Evolutionary conservation across 441 rosid genomes (phyloP).

Genomic region (Populus hybrid): DNA sequence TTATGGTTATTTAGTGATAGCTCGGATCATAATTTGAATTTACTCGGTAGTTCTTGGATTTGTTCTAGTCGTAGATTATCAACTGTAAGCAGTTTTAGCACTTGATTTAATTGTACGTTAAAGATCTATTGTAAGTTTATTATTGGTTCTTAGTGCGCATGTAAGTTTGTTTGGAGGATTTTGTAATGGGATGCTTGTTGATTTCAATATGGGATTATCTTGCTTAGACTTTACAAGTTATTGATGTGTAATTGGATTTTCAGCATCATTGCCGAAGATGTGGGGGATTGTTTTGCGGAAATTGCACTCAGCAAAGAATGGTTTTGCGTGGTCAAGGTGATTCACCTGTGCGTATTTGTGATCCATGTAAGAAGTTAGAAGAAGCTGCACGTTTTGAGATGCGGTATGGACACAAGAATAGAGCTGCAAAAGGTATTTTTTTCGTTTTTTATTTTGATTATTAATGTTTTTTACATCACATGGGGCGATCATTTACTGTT

Average conservation of each 20-base stretch:
- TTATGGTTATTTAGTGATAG: background rate
- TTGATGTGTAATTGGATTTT: constrained; percentile 8
- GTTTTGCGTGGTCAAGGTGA: constrained; percentile 88
- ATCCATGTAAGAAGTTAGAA: constrained; percentile 83
- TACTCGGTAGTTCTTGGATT: too few species aligned
- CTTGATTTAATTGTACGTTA: too few species aligned
- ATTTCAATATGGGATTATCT: background rate
- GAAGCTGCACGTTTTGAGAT: constrained; percentile 92
- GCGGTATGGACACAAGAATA: constrained; percentile 61
- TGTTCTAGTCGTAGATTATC: too few species aligned
- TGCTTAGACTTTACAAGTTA: background rate
- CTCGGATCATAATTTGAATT: background rate
- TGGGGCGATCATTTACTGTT: background rate
- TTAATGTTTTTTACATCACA: background rate
- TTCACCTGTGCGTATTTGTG: constrained; percentile 88
- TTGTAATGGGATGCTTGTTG: background rate
- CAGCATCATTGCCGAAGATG: constrained; percentile 98
- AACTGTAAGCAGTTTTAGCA: too few species aligned
- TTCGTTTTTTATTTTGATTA: background rate
- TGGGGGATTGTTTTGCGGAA: constrained; percentile 80
- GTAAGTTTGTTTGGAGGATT: background rate
- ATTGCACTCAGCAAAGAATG: constrained; percentile 80
- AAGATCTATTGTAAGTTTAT: background rate
- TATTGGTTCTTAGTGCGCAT: background rate
- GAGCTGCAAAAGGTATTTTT: constrained; percentile 50